Conservation (phyloP, 2,329 filamentous ascomycete species). For the Chaetomium strumarium region DNA sequence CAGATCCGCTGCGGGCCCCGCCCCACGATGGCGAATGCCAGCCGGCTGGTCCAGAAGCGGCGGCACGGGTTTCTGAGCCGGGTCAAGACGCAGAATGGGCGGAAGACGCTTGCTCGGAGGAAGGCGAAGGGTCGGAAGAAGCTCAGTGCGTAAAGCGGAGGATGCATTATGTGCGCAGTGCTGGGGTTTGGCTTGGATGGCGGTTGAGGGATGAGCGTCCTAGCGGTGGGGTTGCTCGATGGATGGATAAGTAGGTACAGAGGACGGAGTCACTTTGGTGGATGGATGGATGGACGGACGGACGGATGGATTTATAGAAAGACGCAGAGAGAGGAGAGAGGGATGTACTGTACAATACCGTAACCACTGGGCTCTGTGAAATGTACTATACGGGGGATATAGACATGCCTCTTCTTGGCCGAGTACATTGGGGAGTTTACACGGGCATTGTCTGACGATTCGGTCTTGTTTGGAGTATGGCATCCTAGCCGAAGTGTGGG, state of each 20-base stretch:
- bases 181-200: background rate
- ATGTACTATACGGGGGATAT: constrained; percentile 1
- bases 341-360: background rate
- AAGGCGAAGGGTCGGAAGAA: constrained; percentile 46
- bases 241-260: background rate
- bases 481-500: too few relatives aligned
- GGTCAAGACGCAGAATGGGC: constrained; percentile 44
- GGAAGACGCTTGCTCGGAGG: constrained; percentile 48
- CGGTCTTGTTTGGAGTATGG: too few relatives aligned
- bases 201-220: background rate
- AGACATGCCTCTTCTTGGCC: background rate
- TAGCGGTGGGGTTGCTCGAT: background rate
- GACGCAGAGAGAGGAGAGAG: background rate
- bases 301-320: background rate
- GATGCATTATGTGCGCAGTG: too few relatives aligned
- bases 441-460: too few relatives aligned
- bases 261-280: background rate
- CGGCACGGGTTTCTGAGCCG: constrained; percentile 52
- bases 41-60: constrained; percentile 53
- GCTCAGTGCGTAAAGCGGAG: constrained; percentile 35
- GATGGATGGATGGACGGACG: background rate
- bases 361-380: background rate
- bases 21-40: constrained; percentile 50
- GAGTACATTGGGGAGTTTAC: too few relatives aligned
- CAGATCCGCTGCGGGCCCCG: constrained; percentile 55